Conservation (phyloP, 2,329 filamentous ascomycete species). For the Alternaria postmessia region DNA sequence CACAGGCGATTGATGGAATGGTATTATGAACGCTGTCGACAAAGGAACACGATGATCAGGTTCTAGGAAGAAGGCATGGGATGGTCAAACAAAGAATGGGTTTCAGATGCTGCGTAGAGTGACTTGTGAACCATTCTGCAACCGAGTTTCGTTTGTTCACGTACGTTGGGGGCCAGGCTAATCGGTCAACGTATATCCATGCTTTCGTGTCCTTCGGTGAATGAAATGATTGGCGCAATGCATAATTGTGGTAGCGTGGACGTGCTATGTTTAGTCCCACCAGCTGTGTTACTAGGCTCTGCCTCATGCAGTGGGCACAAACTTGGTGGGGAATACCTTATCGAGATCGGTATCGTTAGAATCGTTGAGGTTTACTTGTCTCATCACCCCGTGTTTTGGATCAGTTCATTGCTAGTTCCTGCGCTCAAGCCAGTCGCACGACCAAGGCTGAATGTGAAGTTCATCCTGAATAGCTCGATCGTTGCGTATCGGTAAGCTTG, state of each 20-base stretch:
- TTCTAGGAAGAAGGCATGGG: neutral
- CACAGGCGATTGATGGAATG: neutral
- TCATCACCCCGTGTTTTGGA: neutral
- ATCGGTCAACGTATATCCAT: neutral
- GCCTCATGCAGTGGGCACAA: neutral
- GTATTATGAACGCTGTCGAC: neutral
- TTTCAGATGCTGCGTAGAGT: neutral
- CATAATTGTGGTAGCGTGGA: neutral
- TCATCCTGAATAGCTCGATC: neutral
- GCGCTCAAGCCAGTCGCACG: neutral
- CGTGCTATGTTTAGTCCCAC: neutral
- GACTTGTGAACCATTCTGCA: neutral
- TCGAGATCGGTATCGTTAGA: slow-evolving; percentile 1
- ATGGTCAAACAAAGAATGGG: neutral
- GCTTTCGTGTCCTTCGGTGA: neutral
- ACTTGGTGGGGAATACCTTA: neutral
- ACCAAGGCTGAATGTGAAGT: neutral
- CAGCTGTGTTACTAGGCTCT: slow-evolving; percentile 1
- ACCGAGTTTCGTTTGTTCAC: neutral
- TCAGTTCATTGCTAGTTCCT: neutral
- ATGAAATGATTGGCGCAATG: neutral
- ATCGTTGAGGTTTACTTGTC: neutral
- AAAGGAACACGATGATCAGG: neutral
- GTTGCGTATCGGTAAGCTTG: neutral
- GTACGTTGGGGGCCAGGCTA: neutral